Evolutionary conservation across 345 rosid species (phyloP), one percentile per base, ranked within the genome.

Genomic region (Euphorbia pulcherrima): DNA sequence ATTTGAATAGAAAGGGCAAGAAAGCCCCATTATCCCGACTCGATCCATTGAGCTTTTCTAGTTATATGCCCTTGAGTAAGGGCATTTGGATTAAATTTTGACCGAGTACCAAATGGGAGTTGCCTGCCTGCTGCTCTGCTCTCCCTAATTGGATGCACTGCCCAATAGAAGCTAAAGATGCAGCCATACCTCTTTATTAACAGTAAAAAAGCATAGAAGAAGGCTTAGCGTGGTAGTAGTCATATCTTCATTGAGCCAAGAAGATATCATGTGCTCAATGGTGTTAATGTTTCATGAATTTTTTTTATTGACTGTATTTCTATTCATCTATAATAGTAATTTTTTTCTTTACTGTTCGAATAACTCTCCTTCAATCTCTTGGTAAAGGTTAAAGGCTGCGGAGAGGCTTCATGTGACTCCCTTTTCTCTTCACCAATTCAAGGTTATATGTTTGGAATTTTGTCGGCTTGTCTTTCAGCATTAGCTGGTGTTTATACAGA

Each of bases 401-500:
- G 96, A 69, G 91, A 86, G 63, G 89, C 83, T 66, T 83, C 96
- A 21, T 88, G 97, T 65, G 88, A 92, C 61, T 92, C 97, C 29
- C 71, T 90, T 44, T 90, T 95, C 79, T 84, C 97, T 40, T 91
- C 99, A 65, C 94, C 97, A 54, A 87, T 90, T 55, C 96, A 84
- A 72, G 99, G 97, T 5, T 92, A 92, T 73, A 39, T 90, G 90
- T 71, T 95, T 30, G 99, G 97, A 1, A 52, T 84, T 46, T 80
- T 95, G 39, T 92, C 97, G 67, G 99, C 99, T 72, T 85, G 88
- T 79, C 86, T 94, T 62, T 92, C 99, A 0, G 99, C 97, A 20
- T 74, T 86, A 39, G 99, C 97, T 2, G 99, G 99, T 64, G 92
- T 95, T 61, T 94, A 92, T 67, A 95, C 97, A 35, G 99, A 95